Base-by-base conservation (phyloP, 805 yeast genomes). In the Diddensiella transvaalensis region DNA sequence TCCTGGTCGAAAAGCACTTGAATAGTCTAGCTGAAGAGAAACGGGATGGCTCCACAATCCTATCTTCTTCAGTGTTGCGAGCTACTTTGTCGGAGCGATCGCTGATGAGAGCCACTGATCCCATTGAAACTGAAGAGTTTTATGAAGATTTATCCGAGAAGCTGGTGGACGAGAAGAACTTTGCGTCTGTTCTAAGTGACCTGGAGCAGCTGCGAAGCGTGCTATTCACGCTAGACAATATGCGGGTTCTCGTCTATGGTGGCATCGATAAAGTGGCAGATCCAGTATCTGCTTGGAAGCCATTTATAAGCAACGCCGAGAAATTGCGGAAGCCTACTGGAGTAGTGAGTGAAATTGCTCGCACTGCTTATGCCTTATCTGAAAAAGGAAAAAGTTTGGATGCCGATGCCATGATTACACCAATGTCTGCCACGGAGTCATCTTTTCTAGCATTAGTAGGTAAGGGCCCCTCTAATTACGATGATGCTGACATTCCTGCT, bases 341-440 rank as follows among this genome's bases (percentile, higher is more conserved):
- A 2, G 18, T 26, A 11, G 32, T 68, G 60, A 66, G 50, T 42
- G 44, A 59, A 24, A 44, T 62, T 36, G 57, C 69, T 13, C 73
- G 79, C 15, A 70, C 86, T 2, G 64, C 69, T 42, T 68, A 75
- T 3, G 69, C 77, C 35, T 21, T 35, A n/a, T 80, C 93, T 1
- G 68, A 70, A 1, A 59, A 76, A 3, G 96, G 96, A 35, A 51
- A 59, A 18, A 49, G 60, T 0, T 80, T 87, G 40, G 62, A 76
- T 2, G 62, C 69, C 2, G 72, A 74, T 37, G 91, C 93, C 0
- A 72, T 68, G 51, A 69, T 91, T 37, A 75, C 85, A 1, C 75
- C 86, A 0, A 80, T 88, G 1, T 90, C 97, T 3, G 89, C 93
- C 0, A 82, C 95, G 0, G 96, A 88, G 54, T 83, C 96, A 0